These are phyloP conservation scores for Kitagawia praeruptora DNA, from an alignment of 129 eudicot genomes.

Conservation along the genomic window DNA sequence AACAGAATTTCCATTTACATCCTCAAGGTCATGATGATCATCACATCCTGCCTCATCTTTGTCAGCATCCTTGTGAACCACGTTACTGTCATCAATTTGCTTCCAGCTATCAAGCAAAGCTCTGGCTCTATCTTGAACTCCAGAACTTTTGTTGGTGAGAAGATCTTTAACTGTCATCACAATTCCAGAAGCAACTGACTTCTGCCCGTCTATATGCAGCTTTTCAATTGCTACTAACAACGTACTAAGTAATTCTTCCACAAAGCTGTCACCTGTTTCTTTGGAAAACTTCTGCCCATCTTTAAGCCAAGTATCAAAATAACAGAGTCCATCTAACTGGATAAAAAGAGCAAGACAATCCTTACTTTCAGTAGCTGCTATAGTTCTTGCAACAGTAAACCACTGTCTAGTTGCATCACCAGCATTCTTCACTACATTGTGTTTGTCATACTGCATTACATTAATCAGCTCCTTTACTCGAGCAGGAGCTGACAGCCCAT, in stretches of 20 bases:
- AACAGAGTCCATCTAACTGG: slow-evolving; percentile 42
- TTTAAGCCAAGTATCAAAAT: slow-evolving; percentile 38
- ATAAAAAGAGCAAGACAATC: slow-evolving; percentile 51
- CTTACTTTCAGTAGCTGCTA: slow-evolving; percentile 37
- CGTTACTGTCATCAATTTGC: slow-evolving; percentile 10
- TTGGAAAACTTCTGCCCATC: slow-evolving; percentile 26
- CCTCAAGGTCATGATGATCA: neutral
- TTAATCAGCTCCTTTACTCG: slow-evolving; percentile 43
- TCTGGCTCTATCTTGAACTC: slow-evolving; percentile 34
- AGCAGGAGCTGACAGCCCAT: slow-evolving; percentile 45
- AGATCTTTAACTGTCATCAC: slow-evolving; percentile 27
- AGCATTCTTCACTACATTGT: slow-evolving; percentile 23
- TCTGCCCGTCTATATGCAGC: slow-evolving; percentile 24
- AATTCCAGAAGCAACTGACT: slow-evolving; percentile 29
- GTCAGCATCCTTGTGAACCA: slow-evolving; percentile 18
- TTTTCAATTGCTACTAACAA: slow-evolving; percentile 38
- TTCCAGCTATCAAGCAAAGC: slow-evolving; percentile 38
- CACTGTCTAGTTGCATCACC: slow-evolving; percentile 38
- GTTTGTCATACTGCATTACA: slow-evolving; percentile 29
- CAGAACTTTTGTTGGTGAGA: slow-evolving; percentile 25
- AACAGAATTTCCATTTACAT: slow-evolving; percentile 3
- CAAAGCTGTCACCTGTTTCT: slow-evolving; percentile 23
- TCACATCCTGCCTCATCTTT: slow-evolving; percentile 13
- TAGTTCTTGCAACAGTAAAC: slow-evolving; percentile 42
- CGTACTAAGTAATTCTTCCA: slow-evolving; percentile 27